phyloP scores from a whole-genome alignment of 2,329 filamentous ascomycete genomes.

The Penicillium aurantiogriseum region DNA sequence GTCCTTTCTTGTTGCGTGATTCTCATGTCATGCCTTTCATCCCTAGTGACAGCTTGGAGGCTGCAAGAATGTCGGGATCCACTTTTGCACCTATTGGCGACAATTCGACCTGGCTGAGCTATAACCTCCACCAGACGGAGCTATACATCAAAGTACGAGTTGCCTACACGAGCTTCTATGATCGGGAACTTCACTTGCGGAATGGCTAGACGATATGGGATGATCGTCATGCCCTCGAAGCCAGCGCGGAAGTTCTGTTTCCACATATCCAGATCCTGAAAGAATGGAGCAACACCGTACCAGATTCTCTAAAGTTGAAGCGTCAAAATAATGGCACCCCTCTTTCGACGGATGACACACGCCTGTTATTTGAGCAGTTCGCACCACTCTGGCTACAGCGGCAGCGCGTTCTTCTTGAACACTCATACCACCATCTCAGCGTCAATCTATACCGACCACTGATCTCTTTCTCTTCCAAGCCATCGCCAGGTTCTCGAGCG shows the following conservation, averaged over 20 bases:
- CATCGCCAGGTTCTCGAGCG: conserved; percentile 14
- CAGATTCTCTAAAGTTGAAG: conserved; percentile 39
- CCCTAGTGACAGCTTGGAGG: conserved; percentile 14
- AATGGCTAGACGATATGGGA: conserved; percentile 28
- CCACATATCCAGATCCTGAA: conserved; percentile 28
- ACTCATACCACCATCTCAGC: conserved; percentile 42
- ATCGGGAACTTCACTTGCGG: conserved; percentile 16
- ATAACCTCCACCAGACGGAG: conserved; percentile 16
- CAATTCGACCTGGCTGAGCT: conserved; percentile 25
- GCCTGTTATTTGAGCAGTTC: conserved; percentile 37
- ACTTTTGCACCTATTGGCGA: conserved; percentile 14
- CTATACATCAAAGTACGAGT: conserved; percentile 12
- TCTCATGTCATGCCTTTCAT: conserved; percentile 35
- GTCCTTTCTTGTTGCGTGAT: conserved; percentile 32
- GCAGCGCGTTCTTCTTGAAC: conserved; percentile 44
- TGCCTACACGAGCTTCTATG: conserved; percentile 21
- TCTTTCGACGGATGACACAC: conserved; percentile 42
- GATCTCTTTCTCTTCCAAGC: conserved; percentile 34
- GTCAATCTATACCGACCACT: conserved; percentile 43
- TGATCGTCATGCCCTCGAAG: conserved; percentile 31
- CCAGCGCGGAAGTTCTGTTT: conserved; percentile 33
- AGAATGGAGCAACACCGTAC: conserved; percentile 38
- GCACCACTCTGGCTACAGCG: conserved; percentile 45
- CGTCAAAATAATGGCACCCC: conserved; percentile 34
- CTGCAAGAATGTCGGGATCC: conserved; percentile 16